Percentiles rank a stretch among this genome's conserved stretches.
Evolutionary conservation across 257 asterid genomes (phyloP).

Genomic region (Thymus mandschuricus): DNA sequence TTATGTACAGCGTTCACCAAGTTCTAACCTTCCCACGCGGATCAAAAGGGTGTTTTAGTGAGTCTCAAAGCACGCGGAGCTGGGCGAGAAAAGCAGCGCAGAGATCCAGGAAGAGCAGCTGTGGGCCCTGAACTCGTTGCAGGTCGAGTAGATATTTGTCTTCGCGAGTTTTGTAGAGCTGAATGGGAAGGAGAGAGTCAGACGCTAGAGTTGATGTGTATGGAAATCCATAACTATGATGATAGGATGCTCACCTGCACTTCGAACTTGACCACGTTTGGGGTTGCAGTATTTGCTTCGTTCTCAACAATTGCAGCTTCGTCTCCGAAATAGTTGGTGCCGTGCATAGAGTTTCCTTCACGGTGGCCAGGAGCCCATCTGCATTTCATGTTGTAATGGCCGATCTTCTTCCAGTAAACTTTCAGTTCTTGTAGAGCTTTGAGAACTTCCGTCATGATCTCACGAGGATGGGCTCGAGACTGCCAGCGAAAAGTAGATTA

Average conservation of each 20-base stretch:
- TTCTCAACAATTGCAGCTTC: slow-evolving; percentile 60
- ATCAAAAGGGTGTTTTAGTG: neutral
- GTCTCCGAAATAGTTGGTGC: slow-evolving; percentile 52
- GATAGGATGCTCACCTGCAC: slow-evolving; percentile 58
- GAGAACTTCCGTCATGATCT: slow-evolving; percentile 92
- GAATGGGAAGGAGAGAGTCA: slow-evolving; percentile 21
- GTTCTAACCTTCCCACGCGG: slow-evolving; percentile 31
- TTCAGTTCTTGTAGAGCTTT: slow-evolving; percentile 80
- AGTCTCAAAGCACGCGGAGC: slow-evolving; percentile 71
- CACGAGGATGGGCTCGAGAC: slow-evolving; percentile 96
- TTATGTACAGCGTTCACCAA: slow-evolving; percentile 44
- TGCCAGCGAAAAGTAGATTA: slow-evolving; percentile 25
- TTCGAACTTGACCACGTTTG: slow-evolving; percentile 81
- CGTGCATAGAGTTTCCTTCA: slow-evolving; percentile 53
- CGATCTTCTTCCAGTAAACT: slow-evolving; percentile 87
- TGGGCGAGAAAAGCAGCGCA: slow-evolving; percentile 92
- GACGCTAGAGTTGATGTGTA: neutral
- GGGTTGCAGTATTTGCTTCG: slow-evolving; percentile 46
- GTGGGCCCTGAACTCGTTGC: slow-evolving; percentile 90
- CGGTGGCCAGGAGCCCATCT: slow-evolving; percentile 64
- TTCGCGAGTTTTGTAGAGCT: slow-evolving; percentile 91
- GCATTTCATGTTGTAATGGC: slow-evolving; percentile 93
- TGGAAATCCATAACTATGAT: neutral
- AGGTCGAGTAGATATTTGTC: slow-evolving; percentile 88
- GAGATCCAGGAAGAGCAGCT: slow-evolving; percentile 77